Percentiles rank a stretch among this genome's conserved stretches.
These are phyloP conservation scores for Suillus alpinus DNA, from an alignment of 768 basidiomycete genomes.

Conservation along the genomic window DNA sequence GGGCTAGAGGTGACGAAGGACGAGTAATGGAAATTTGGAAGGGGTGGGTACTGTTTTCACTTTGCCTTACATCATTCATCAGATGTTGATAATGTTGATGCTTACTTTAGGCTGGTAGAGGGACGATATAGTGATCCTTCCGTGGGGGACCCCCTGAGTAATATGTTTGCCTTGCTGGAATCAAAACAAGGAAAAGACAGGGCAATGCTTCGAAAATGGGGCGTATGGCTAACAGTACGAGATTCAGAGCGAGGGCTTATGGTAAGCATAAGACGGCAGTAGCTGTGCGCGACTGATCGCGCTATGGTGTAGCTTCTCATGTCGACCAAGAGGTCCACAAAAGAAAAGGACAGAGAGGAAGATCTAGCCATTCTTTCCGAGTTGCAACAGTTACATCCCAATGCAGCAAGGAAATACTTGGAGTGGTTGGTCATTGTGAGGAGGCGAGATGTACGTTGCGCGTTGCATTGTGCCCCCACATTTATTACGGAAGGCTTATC, in stretches of 20 bases:
- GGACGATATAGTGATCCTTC: conserved; percentile 22
- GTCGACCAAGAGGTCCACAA: conserved; percentile 13
- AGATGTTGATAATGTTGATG: neutral
- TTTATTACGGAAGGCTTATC: neutral
- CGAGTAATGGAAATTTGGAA: conserved; percentile 23
- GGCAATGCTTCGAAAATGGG: conserved; percentile 67
- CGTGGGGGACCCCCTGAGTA: conserved; percentile 24
- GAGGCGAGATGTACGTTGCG: conserved; percentile 50
- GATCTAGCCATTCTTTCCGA: conserved; percentile 28
- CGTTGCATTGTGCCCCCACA: neutral
- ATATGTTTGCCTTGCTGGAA: conserved; percentile 26
- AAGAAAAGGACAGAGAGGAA: conserved; percentile 27
- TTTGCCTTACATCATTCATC: neutral
- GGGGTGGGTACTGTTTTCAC: conserved; percentile 17
- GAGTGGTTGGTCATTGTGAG: conserved; percentile 78
- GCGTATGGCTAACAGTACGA: conserved; percentile 72
- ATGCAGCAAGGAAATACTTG: conserved; percentile 68
- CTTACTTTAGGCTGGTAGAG: conserved; percentile 19
- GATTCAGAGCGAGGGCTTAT: conserved; percentile 71
- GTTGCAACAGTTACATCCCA: conserved; percentile 12
- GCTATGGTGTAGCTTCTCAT: conserved; percentile 17
- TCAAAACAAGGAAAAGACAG: conserved; percentile 46
- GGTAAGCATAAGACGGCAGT: conserved; percentile 35
- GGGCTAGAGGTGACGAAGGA: conserved; percentile 12
- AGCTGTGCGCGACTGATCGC: neutral